Conservation (phyloP, 306 rosid species). For the Prinsepia uniflora region DNA sequence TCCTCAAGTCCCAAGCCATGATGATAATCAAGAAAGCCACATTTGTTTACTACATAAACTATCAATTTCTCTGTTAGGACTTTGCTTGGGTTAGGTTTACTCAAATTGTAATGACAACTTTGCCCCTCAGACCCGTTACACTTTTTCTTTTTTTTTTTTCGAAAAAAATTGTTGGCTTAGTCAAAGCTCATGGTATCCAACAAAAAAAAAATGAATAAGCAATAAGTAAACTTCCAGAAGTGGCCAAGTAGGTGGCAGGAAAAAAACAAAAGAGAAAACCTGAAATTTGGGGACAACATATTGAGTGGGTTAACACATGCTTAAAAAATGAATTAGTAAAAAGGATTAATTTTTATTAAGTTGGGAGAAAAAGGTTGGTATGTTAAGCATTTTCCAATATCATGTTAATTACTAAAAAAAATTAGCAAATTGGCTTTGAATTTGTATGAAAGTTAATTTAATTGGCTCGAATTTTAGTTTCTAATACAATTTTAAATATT, state of each 20-base stretch:
- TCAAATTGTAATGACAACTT: slow-evolving; percentile 17
- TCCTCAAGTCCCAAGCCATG: slow-evolving; percentile 30
- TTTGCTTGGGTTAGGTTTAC: slow-evolving; percentile 10
- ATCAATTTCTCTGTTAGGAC: background rate
- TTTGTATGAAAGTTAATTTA: too few species aligned
- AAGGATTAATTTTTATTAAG: too few species aligned
- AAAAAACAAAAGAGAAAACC: background rate
- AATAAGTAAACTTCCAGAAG: slow-evolving; percentile 17
- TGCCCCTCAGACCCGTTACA: slow-evolving; percentile 31
- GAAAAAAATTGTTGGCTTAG: background rate
- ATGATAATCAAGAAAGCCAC: slow-evolving; percentile 31
- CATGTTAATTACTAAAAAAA: too few species aligned
- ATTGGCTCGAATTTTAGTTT: too few species aligned
- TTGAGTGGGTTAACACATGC: background rate
- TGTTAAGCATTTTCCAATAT: too few species aligned
- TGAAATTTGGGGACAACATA: background rate
- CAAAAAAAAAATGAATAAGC: slow-evolving; percentile 5
- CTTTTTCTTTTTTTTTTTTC: background rate
- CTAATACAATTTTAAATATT: too few species aligned
- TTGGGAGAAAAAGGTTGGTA: too few species aligned
- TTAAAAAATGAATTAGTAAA: too few species aligned
- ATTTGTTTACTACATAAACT: slow-evolving; percentile 19
- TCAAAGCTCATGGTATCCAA: slow-evolving; percentile 8
- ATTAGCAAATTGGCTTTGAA: too few species aligned
- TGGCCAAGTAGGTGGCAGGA: background rate